Conservation (phyloP, 2,329 filamentous ascomycete species). For the Zarea fungicola region DNA sequence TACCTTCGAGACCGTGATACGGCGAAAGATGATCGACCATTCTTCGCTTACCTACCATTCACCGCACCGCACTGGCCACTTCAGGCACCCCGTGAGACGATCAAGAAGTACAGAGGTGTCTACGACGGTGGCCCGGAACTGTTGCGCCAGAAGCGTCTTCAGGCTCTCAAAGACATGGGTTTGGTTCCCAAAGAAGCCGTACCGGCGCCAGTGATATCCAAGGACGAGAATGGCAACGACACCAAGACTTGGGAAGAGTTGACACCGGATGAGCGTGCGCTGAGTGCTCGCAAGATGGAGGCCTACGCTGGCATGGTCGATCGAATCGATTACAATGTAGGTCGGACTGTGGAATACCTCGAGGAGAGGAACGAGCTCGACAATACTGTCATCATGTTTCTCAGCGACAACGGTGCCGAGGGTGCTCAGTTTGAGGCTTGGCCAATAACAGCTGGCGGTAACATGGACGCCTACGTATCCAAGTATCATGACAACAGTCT, state of each 20-base stretch:
- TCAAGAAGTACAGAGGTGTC: slow-evolving; percentile 41
- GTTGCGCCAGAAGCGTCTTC: slow-evolving; percentile 38
- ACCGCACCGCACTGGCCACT: slow-evolving; percentile 49
- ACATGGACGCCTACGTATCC: slow-evolving; percentile 1
- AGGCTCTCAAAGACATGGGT: slow-evolving; percentile 36
- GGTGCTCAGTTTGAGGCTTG: slow-evolving; percentile 52
- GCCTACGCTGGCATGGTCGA: slow-evolving; percentile 52
- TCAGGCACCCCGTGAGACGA: slow-evolving; percentile 41
- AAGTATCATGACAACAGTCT: slow-evolving; percentile 43
- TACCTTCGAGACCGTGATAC: slow-evolving; percentile 33
- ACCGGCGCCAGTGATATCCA: slow-evolving; percentile 14
- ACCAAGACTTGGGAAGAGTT: slow-evolving; percentile 17
- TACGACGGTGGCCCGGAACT: slow-evolving; percentile 47
- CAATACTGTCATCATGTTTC: slow-evolving; percentile 50
- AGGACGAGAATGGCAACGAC: neutral
- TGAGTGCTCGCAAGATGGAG: slow-evolving; percentile 24
- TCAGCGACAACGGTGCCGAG: slow-evolving; percentile 52
- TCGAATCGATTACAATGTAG: slow-evolving; percentile 44
- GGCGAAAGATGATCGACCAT: slow-evolving; percentile 32
- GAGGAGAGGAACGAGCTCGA: slow-evolving; percentile 43
- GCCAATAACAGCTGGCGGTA: slow-evolving; percentile 40
- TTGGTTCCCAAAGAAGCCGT: slow-evolving; percentile 29
- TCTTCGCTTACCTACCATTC: slow-evolving; percentile 55
- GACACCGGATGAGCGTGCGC: slow-evolving; percentile 12
- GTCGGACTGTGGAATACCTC: slow-evolving; percentile 44